Percentiles rank a stretch among this genome's conserved stretches.
Conservation (phyloP, 2,329 filamentous ascomycete genomes). For the Aspergillus pseudotamarii region DNA sequence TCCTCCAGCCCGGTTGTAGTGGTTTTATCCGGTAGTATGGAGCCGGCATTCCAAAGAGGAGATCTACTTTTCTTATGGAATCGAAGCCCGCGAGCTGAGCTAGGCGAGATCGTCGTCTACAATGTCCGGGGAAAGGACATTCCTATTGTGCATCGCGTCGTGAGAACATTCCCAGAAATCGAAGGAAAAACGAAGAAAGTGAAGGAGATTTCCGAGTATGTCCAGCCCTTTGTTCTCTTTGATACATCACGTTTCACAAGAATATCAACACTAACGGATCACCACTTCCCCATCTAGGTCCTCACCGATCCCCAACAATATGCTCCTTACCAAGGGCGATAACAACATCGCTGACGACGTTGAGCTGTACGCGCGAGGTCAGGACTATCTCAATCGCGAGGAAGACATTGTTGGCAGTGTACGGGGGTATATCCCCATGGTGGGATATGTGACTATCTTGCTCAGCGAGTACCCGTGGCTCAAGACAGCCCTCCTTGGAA, state of each 20-base stretch:
- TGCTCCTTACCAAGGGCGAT: conserved; percentile 94
- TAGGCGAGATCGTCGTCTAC: conserved; percentile 76
- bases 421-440: conserved; percentile 86
- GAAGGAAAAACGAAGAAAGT: conserved; percentile 39
- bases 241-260: neutral
- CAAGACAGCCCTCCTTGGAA: conserved; percentile 89
- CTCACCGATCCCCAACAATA: conserved; percentile 33
- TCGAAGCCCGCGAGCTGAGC: conserved; percentile 61
- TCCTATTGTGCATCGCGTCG: conserved; percentile 91
- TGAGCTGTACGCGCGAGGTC: conserved; percentile 81
- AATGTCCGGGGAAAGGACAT: conserved; percentile 94
- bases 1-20: conserved; percentile 65
- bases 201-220: conserved; percentile 36
- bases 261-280: neutral
- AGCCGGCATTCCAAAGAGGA: conserved; percentile 67
- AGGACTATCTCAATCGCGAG: conserved; percentile 79
- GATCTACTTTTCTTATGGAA: conserved; percentile 69
- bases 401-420: conserved; percentile 94
- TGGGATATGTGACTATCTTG: conserved; percentile 96
- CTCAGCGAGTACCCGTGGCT: conserved; percentile 95
- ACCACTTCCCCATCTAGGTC: conserved; percentile 21
- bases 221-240: conserved; percentile 1
- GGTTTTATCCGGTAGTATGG: conserved; percentile 65
- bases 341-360: conserved; percentile 95
- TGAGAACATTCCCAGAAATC: conserved; percentile 65